A percentile compares a stretch with the other conserved stretches of the same genome.
Conservation (phyloP, 805 yeast genomes). For the Komagataella ulmi region DNA sequence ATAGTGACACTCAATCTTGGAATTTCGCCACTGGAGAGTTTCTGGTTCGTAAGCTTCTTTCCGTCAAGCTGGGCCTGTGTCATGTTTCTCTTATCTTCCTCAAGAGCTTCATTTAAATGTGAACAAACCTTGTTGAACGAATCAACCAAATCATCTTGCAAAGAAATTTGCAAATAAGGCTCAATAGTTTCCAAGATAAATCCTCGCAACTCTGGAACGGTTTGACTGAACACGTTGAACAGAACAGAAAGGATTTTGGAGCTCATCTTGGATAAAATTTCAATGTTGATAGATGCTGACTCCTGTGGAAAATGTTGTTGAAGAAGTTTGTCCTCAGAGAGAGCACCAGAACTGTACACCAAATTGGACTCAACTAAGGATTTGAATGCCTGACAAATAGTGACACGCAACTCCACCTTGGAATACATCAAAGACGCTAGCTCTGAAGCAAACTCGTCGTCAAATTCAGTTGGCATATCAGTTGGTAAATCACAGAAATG, state of each 20-base stretch:
- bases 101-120: conserved; percentile 62
- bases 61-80: conserved; percentile 18
- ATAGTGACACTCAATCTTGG: conserved; percentile 64
- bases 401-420: conserved; percentile 60
- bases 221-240: conserved; percentile 87
- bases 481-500: conserved; percentile 78
- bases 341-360: conserved; percentile 46
- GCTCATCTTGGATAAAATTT: conserved; percentile 52
- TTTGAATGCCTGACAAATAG: conserved; percentile 74
- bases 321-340: conserved; percentile 42
- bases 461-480: conserved; percentile 54
- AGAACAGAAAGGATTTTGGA: conserved; percentile 73
- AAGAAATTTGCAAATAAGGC: conserved; percentile 58
- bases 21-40: conserved; percentile 19
- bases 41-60: conserved; percentile 16
- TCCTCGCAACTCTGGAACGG: conserved; percentile 72
- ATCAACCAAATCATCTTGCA: conserved; percentile 48
- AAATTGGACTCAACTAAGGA: conserved; percentile 66
- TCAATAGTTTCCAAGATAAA: conserved; percentile 81
- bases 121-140: conserved; percentile 83
- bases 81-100: conserved; percentile 16
- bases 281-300: conserved; percentile 42
- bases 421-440: conserved; percentile 67
- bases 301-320: conserved; percentile 47
- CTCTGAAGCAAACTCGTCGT: conserved; percentile 64